These are phyloP conservation scores for Eimeria nieschulzi DNA, from an alignment of 169 alveolate species.

Conservation along the genomic window DNA sequence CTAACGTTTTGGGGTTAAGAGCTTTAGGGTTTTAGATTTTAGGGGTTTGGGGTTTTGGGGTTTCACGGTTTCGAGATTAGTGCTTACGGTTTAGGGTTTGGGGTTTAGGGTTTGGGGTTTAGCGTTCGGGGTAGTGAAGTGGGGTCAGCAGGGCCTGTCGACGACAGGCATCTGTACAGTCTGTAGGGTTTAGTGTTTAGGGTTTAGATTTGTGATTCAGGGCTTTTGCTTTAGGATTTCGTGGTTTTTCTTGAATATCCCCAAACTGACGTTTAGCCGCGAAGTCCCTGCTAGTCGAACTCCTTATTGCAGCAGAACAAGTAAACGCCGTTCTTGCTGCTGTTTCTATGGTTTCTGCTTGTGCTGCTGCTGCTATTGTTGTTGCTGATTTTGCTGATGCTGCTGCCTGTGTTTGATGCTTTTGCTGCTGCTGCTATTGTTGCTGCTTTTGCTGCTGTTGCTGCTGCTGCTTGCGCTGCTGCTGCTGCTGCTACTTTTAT, in stretches of 20 bases:
- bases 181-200: not conserved
- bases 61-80: not conserved
- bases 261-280: slow-evolving; percentile 60
- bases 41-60: not conserved
- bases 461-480: slow-evolving; percentile 1
- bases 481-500: slow-evolving; percentile 11
- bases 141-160: not conserved
- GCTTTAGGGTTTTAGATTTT: not conserved
- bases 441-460: not conserved
- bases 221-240: not conserved
- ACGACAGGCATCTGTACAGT: not conserved
- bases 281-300: slow-evolving; percentile 76
- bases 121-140: not conserved
- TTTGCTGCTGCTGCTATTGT: not conserved
- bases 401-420: not conserved
- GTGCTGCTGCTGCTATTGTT: not conserved
- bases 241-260: not conserved
- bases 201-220: not conserved
- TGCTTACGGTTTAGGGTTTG: slow-evolving; percentile 15
- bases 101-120: slow-evolving; percentile 18
- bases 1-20: not conserved
- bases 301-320: slow-evolving; percentile 81
- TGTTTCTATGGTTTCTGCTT: not conserved
- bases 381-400: not conserved
- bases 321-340: not conserved